Evolutionary conservation across 352 stramenopile species (phyloP).

Genomic region (Pythium coloratum): DNA sequence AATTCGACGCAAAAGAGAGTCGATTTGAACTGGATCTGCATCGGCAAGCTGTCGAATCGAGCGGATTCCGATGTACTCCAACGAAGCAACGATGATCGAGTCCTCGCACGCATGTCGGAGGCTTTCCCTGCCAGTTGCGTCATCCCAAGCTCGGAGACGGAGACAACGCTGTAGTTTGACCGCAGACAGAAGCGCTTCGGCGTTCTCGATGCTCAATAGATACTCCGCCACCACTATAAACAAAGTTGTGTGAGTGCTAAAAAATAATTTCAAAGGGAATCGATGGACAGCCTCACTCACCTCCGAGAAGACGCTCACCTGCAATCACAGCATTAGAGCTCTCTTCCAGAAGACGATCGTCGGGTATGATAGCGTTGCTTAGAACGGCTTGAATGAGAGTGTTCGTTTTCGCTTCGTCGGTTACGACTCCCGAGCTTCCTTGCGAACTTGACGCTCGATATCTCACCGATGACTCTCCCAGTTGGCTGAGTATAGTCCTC

Average conservation of each 20-base stretch:
- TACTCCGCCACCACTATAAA: conserved; percentile 26
- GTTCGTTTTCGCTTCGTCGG: conserved; percentile 34
- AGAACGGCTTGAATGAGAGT: conserved; percentile 42
- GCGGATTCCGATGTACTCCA: conserved; percentile 35
- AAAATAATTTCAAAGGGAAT: neutral
- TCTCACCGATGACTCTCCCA: conserved; percentile 26
- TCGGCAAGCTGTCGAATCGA: conserved; percentile 31
- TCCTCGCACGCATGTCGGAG: conserved; percentile 29
- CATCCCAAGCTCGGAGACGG: conserved; percentile 31
- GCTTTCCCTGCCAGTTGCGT: conserved; percentile 13
- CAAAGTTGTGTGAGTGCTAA: neutral
- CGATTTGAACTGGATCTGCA: conserved; percentile 18
- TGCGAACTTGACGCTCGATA: conserved; percentile 18
- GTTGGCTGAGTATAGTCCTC: conserved; percentile 29
- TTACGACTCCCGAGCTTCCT: conserved; percentile 14
- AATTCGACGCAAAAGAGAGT: conserved; percentile 22
- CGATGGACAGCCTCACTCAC: conserved; percentile 13
- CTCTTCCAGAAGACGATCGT: conserved; percentile 27
- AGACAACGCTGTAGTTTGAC: conserved; percentile 31
- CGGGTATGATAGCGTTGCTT: conserved; percentile 8
- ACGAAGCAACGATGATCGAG: conserved; percentile 10
- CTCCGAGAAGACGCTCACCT: conserved; percentile 31
- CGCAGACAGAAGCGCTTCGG: conserved; percentile 18
- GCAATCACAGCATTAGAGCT: conserved; percentile 20
- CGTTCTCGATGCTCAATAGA: conserved; percentile 13